A percentile compares a stretch with the other conserved stretches of the same genome.
phyloP scores from a whole-genome alignment of 2,329 filamentous ascomycete species.

The Diaporthe citriasiana region DNA sequence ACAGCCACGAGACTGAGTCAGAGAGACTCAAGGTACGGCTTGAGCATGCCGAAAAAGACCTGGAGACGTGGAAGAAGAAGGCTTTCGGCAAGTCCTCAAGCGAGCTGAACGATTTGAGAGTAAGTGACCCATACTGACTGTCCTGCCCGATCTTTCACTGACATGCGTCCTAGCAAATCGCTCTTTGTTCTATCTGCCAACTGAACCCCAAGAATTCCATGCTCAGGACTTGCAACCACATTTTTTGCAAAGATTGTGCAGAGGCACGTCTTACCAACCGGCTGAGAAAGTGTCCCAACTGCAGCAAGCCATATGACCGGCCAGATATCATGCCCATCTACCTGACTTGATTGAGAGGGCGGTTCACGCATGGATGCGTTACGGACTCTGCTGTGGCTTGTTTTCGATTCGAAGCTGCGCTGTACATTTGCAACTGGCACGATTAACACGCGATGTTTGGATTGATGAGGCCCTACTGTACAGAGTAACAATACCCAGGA shows the following conservation, averaged over 20 bases:
- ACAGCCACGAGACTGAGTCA: slow-evolving; percentile 79
- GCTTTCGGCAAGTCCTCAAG: slow-evolving; percentile 84
- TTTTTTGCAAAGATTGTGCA: slow-evolving; percentile 93
- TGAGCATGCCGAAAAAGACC: slow-evolving; percentile 83
- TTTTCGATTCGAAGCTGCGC: slow-evolving; percentile 11
- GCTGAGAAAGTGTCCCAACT: slow-evolving; percentile 95
- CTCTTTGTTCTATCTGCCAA: slow-evolving; percentile 92
- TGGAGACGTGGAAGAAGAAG: slow-evolving; percentile 89
- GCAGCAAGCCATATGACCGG: slow-evolving; percentile 90
- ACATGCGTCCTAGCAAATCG: slow-evolving; percentile 70
- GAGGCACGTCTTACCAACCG: slow-evolving; percentile 90
- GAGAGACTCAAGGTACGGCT: slow-evolving; percentile 85
- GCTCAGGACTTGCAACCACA: slow-evolving; percentile 93
- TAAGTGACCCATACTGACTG: slow-evolving; percentile 60
- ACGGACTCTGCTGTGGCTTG: slow-evolving; percentile 6
- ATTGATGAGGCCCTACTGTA: slow-evolving; percentile 32
- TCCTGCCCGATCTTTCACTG: slow-evolving; percentile 47
- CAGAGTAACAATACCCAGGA: slow-evolving; percentile 38
- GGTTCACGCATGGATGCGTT: background rate
- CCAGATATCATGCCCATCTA: slow-evolving; percentile 88
- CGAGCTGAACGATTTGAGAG: slow-evolving; percentile 87
- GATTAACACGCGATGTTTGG: slow-evolving; percentile 24
- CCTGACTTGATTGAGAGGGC: slow-evolving; percentile 44
- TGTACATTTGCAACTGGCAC: slow-evolving; percentile 20
- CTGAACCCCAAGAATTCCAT: slow-evolving; percentile 94